Evolutionary conservation across 2,329 filamentous ascomycete genomes (phyloP).

Genomic region (Sclerotinia nivalis): DNA sequence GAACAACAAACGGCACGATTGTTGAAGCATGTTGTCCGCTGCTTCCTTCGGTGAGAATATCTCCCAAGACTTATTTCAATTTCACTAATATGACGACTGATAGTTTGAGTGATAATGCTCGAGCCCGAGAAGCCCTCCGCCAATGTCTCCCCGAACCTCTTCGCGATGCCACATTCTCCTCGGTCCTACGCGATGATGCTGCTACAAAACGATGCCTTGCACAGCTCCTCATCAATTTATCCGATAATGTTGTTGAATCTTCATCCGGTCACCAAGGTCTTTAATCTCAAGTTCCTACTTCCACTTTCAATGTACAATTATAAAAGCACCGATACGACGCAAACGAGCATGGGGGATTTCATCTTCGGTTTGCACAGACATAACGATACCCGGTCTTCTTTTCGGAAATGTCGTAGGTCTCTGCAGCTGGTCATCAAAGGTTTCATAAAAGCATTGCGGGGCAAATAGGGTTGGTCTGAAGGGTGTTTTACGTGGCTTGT

Average conservation of each 20-base stretch:
- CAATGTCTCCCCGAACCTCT: conserved; percentile 98
- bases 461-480: conserved; percentile 30
- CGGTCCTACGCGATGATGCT: conserved; percentile 92
- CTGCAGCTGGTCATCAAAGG: conserved; percentile 34
- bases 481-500: conserved; percentile 30
- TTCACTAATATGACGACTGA: conserved; percentile 25
- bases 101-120: conserved; percentile 92
- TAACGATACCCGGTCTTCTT: conserved; percentile 41
- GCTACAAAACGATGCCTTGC: conserved; percentile 96
- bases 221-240: conserved; percentile 95
- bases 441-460: conserved; percentile 38
- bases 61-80: not conserved
- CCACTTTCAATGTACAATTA: conserved; percentile 39
- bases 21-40: conserved; percentile 95
- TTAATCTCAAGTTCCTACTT: conserved; percentile 29
- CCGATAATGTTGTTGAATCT: conserved; percentile 71
- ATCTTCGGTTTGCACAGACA: conserved; percentile 41
- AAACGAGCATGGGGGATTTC: conserved; percentile 33
- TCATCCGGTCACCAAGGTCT: conserved; percentile 39
- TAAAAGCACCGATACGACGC: conserved; percentile 33
- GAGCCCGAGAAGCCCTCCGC: conserved; percentile 88
- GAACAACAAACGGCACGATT: conserved; percentile 96
- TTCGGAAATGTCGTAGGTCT: conserved; percentile 34
- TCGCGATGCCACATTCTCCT: conserved; percentile 96
- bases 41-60: conserved; percentile 79